These are phyloP conservation scores for Moesziomyces sp. DNA, from an alignment of 1,284 basidiomycete species.

Conservation along the genomic window DNA sequence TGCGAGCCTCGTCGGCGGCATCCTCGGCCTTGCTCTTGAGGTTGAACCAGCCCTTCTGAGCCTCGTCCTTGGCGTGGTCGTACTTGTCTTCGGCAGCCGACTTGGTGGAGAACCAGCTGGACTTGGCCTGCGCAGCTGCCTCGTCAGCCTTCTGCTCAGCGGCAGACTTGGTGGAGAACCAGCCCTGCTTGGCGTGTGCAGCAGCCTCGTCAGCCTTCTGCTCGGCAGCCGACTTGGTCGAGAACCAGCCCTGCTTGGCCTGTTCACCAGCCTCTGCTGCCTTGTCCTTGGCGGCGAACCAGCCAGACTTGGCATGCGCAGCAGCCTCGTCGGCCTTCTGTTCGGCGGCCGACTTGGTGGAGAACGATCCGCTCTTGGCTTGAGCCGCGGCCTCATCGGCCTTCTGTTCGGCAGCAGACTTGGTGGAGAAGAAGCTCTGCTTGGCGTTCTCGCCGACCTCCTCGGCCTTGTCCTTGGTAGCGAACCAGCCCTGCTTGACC, in stretches of 20 bases:
- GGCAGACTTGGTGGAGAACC: constrained; percentile 26
- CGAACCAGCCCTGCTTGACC: constrained; percentile 36
- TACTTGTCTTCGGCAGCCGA: constrained; percentile 26
- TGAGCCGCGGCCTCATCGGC: constrained; percentile 10
- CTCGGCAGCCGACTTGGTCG: constrained; percentile 24
- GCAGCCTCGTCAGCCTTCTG: constrained; percentile 29
- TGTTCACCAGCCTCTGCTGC: constrained; percentile 26
- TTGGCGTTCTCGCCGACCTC: constrained; percentile 5
- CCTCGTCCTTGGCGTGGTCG: constrained; percentile 35
- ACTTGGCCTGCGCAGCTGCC: constrained; percentile 28
- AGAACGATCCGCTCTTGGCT: constrained; percentile 23
- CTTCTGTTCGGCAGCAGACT: constrained; percentile 8
- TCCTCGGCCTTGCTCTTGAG: constrained; percentile 43
- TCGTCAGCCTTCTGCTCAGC: constrained; percentile 32
- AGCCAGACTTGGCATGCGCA: constrained; percentile 10
- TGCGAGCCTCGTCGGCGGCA: constrained; percentile 22
- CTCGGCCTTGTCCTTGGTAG: constrained; percentile 11
- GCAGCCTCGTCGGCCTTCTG: constrained; percentile 22
- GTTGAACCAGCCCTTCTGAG: constrained; percentile 41
- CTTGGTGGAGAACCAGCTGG: constrained; percentile 31
- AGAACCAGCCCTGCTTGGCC: constrained; percentile 23
- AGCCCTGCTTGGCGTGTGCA: constrained; percentile 24
- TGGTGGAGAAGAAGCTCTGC: constrained; percentile 2
- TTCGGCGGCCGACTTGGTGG: constrained; percentile 16
- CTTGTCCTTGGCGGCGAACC: constrained; percentile 39